Base-by-base conservation (phyloP, 2,329 filamentous ascomycete genomes). In the Fusarium sp. region DNA sequence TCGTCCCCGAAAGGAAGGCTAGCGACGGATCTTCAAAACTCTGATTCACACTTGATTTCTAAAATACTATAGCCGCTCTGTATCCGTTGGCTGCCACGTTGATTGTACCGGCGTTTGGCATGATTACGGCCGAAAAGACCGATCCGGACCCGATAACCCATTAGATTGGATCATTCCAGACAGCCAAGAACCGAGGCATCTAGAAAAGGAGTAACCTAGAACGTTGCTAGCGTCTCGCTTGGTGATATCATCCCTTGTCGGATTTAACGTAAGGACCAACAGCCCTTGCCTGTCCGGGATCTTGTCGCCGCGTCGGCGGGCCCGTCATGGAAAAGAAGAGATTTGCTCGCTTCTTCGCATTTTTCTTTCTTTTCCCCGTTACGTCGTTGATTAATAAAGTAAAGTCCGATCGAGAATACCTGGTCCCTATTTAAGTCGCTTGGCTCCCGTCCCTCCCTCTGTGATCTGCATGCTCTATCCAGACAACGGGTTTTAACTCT, bases 71-170 rank as follows among this genome's bases (percentile, higher is more conserved):
- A n/a, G 27, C 44, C 25, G 38, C 32, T 49, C 12, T 30, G 20
- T 34, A 11, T 5, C 43, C 24, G 18, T 29, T 38, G 18, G 12
- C 22, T 25, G 8, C 24, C 27, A 30, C 16, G 42, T 20, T 30
- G 27, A 12, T 15, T 12, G n/a, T 25, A 27, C 20, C 53, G 68
- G 68, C 59, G 53, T 43, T 68, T 70, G 53, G 20, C 18, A 34
- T 34, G n/a, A 14, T 47, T 51, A 65, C 68, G 68, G 68, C 68
- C 68, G 68, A 71, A 71, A 71, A 46, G 29, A 30, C 63, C 53
- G 63, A 32, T 32, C 46, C 68, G 68, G 68, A 63, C 60, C 68
- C 68, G 68, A 68, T n/a, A 32, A 9, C 5, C 42, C 45, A 45
- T 32, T 32, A 46, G 49, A 34, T 40, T 40, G 8, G 30, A 58